Evolutionary conservation across 148 eudicot species (phyloP).

Genomic region (Camellia lanceoleosa): DNA sequence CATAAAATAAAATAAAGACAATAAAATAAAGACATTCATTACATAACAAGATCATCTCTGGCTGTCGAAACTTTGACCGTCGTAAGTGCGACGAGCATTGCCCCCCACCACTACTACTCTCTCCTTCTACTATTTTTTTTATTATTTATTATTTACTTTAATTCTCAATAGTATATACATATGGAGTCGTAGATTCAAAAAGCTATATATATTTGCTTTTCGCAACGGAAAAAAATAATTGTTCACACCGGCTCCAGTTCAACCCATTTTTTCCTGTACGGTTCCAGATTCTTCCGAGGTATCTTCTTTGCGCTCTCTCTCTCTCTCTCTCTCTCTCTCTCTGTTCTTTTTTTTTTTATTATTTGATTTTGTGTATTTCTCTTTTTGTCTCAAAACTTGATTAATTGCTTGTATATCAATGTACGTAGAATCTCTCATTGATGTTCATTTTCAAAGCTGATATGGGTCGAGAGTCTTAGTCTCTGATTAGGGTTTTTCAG

Average conservation of each 20-base stretch:
- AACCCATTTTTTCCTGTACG: background rate
- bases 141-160: too few species aligned
- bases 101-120: too few species aligned
- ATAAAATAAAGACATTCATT: too few species aligned
- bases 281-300: slow-evolving; percentile 8
- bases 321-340: too few species aligned
- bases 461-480: background rate
- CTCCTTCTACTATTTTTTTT: too few species aligned
- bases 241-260: background rate
- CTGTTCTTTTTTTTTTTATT: background rate
- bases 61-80: too few species aligned
- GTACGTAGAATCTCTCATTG: background rate
- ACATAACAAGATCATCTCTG: too few species aligned
- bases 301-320: background rate
- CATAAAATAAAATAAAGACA: too few species aligned
- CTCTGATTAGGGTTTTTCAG: slow-evolving; percentile 4
- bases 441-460: background rate
- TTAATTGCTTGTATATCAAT: background rate
- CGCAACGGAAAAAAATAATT: background rate
- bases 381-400: background rate
- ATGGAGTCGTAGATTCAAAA: too few species aligned
- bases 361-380: background rate
- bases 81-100: too few species aligned
- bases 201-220: too few species aligned
- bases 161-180: too few species aligned